Base-by-base conservation (phyloP, 2,329 filamentous ascomycete species). In the Mycocentrospora acerina region DNA sequence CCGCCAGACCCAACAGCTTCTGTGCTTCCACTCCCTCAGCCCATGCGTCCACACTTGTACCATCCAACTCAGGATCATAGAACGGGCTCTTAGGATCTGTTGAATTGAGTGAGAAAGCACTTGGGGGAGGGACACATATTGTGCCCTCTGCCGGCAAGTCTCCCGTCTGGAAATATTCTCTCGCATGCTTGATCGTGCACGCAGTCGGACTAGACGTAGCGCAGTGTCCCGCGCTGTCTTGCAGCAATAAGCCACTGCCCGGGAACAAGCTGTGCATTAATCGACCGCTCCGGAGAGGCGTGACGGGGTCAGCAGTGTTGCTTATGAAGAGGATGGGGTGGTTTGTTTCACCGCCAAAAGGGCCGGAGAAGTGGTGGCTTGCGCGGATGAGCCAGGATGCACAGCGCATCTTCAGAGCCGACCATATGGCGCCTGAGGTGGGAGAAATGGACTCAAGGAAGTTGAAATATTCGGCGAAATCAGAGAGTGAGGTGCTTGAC, bases 221-320 rank as follows among this genome's bases (percentile, higher is more conserved):
- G 22, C 76, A 79, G 44, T 82, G 80, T 0, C 64, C 62, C 2
- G 54, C 53, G 11, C 44, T 48, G 40, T 77, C 69, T 42, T 73
- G 71, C 17, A 70, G 57, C 3, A 79, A 56, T 5, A 78, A 59
- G 2, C 55, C 59, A 12, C 69, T 73, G 1, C 70, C 71, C 0
- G 70, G 63, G 45, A 77, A 78, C 1, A 59, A 49, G 13, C 35
- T 48, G 4, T 61, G 57, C 68, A 71, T 71, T 26, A 63, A 53
- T 16, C 46, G 53, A 1, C 72, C 76, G 28, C 72, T 71, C 29
- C 54, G 49, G 4, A 82, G 59, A 3, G 80, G 79, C 0, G 79
- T 83, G 1, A 83, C 77, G 0, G 81, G 81, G 40, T 83, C 80
- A 11, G 76, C 69, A 0, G 73, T 76, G 51, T 78, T 82, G 24